Base-by-base conservation (phyloP, 495 filamentous ascomycete species). In the Parmelia sp. region DNA sequence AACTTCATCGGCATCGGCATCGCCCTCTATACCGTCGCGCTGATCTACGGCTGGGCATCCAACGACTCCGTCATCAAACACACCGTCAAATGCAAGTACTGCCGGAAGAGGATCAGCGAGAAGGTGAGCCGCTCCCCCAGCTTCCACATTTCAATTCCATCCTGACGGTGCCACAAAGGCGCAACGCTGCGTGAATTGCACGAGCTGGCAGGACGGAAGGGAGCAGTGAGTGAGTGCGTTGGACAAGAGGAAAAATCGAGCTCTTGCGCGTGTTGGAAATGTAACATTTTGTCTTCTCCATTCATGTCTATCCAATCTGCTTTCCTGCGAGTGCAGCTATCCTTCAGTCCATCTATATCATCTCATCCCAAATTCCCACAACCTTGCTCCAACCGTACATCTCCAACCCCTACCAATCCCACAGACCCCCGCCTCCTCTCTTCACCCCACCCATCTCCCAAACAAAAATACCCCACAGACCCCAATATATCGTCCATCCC, bases 151-250 rank as follows among this genome's bases (percentile, higher is more conserved):
- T 9, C 23, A 58, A 40, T 59, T 61, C 35, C 5, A 10, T 36
- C n/a, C 55, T 4, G 7, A 31, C 53, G 56, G 60, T 66, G 47
- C 25, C 14, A 21, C 21, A 2, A 55, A 89, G 86, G 84, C 85
- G 23, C 70, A 74, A 57, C 80, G 88, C 2, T 91, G 88, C 72
- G 71, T 87, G 23, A 86, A 90, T 65, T 91, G 88, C 71, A 89
- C 86, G 8, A 89, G 84, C 65, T 91, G 88, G 88, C 83, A 85
- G 67, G 88, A 91, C 75, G 88, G 87, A n/a, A 78, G 87, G 67
- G 88, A 91, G 71, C 85, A 89, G 47, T 53, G 27, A 53, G 47
- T 53, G 27, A 53, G 11, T 31, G 25, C 14, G 27, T 29, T 15
- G 27, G 49, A 19, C 27, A 0, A 7, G 11, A 0, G 27, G 25